Base-by-base conservation (phyloP, 345 rosid genomes). In the Camelina neglecta region DNA sequence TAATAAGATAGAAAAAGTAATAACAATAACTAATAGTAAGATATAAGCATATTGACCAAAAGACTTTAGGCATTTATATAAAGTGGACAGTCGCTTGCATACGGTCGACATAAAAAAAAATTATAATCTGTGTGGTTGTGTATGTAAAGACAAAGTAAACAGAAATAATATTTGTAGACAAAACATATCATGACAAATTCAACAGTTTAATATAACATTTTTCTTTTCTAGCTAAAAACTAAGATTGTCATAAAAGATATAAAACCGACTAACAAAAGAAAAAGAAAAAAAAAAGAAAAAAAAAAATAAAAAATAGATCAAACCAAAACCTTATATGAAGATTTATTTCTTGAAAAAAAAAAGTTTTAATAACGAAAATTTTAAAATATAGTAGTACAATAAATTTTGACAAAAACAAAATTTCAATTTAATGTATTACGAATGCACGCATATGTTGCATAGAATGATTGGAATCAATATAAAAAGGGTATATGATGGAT, bases 11-110 rank as follows among this genome's bases (percentile, higher is more conserved):
- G 26, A 24, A 24, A 24, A 24, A 24, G 26, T 24, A 24, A 24
- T 24, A 24, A 24, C 26, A 24, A 24, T 24, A 24, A 24, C 3
- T 24, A 1, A 24, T 24, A 24, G 3, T 2, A 24, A 24, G 51
- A 59, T 45, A 13, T 33, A 69, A 44, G 41, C 65, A 57, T 26
- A 26, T 71, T 72, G 65, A 33, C 81, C 67, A 65, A 26, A 73
- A 71, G 80, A 71, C 76, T 57, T 71, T 7, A 13, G 15, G 16
- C 21, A 11, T 49, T 48, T 55, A 11, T 55, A 70, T 70, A 53
- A 70, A 62, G 60, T 70, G 60, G 38, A 20, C 55, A 69, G 16
- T 64, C 50, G 66, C 57, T 38, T 64, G 54, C 76, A 24, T 38
- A 71, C 16, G 72, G 76, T 56, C 72, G 76, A 71, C 76, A 48